A percentile compares a stretch with the other conserved stretches of the same genome.
phyloP scores from a whole-genome alignment of 164 flowering plant species.

The Malania oleifera region DNA sequence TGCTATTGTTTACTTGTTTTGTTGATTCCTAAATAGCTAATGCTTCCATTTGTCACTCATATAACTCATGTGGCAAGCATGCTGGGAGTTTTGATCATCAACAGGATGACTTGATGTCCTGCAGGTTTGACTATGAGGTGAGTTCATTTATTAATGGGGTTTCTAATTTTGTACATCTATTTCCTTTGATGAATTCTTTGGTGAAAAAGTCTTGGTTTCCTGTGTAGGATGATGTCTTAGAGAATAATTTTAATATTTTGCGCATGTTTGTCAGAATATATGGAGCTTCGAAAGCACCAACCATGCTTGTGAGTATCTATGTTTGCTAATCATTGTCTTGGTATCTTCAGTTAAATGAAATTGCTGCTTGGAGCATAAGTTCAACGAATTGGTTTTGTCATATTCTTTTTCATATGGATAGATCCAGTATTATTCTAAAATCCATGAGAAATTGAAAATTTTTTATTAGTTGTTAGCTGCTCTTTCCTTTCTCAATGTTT shows the following conservation, averaged over 20 bases:
- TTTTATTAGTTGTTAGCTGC: background rate
- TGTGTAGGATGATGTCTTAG: constrained; percentile 79
- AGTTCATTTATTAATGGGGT: constrained; percentile 6
- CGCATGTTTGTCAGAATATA: constrained; percentile 87
- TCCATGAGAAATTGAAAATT: background rate
- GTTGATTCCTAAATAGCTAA: background rate
- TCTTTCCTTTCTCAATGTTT: background rate
- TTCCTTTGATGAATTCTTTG: constrained; percentile 2
- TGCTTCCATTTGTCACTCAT: constrained; percentile 8
- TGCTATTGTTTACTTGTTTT: background rate
- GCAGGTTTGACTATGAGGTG: constrained; percentile 97
- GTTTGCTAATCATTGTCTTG: background rate
- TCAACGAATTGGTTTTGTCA: background rate
- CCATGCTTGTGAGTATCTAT: constrained; percentile 55
- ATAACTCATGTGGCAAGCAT: constrained; percentile 19
- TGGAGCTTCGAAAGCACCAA: constrained; percentile 73
- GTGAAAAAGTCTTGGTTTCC: constrained; percentile 4
- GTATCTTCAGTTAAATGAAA: background rate
- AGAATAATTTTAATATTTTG: constrained; percentile 76
- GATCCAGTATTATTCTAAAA: background rate
- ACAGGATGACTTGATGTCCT: constrained; percentile 19
- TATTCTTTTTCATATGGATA: background rate
- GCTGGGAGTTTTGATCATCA: constrained; percentile 11
- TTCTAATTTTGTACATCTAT: background rate
- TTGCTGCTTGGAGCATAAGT: background rate